Conservation (phyloP, 2,329 filamentous ascomycete species). For the Teratosphaeria epicoccoides region DNA sequence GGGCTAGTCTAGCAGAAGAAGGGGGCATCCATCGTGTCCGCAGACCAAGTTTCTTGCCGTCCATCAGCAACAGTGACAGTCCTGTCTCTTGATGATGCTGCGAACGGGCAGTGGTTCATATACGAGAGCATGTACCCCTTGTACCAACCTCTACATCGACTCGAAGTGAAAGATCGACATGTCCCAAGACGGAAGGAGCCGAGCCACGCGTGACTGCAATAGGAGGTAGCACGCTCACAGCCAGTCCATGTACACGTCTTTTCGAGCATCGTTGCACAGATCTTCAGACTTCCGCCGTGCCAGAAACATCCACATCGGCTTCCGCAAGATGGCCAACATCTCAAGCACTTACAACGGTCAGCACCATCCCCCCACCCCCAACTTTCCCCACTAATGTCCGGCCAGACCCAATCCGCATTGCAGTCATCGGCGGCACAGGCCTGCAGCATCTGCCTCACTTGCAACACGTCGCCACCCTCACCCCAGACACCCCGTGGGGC, state of each 20-base stretch:
- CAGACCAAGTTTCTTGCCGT: no score
- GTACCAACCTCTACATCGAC: no score
- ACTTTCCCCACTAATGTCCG: not conserved
- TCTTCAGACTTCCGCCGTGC: conserved; percentile 3
- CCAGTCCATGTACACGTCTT: not conserved
- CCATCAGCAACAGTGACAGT: no score
- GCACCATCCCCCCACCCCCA: not conserved
- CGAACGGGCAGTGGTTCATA: no score
- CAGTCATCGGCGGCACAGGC: conserved; percentile 63
- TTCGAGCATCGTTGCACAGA: not conserved
- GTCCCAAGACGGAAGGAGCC: no score
- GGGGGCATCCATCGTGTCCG: no score
- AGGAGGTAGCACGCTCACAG: not conserved
- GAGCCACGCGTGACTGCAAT: no score
- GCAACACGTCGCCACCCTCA: conserved; percentile 68
- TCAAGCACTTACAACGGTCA: conserved; percentile 24
- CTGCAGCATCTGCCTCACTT: conserved; percentile 80
- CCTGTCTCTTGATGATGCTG: no score
- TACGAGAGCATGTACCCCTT: no score
- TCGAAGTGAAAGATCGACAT: no score
- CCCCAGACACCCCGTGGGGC: conserved; percentile 80
- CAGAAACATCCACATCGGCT: conserved; percentile 21
- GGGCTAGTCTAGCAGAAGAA: no score
- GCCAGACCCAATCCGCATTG: conserved; percentile 39
- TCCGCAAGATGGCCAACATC: conserved; percentile 27